These are phyloP conservation scores for Apiospora aurea DNA, from an alignment of 2,329 filamentous ascomycete genomes.

Conservation along the genomic window DNA sequence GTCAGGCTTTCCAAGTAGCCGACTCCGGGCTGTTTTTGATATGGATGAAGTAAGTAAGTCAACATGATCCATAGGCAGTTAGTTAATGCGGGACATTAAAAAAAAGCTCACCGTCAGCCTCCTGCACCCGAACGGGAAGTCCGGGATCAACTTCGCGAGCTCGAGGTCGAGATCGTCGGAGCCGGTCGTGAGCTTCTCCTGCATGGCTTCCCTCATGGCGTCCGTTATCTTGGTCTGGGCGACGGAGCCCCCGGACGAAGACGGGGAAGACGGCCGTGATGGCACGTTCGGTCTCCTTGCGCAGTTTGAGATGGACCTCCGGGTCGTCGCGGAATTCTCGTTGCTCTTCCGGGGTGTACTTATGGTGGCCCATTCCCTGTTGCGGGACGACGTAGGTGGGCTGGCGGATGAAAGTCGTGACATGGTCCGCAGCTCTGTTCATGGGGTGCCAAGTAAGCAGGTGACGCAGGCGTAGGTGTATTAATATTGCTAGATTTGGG, in stretches of 20 bases:
- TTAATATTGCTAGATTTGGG: background rate
- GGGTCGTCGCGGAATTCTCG: slow-evolving; percentile 49
- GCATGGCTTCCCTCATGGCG: slow-evolving; percentile 43
- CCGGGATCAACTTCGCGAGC: slow-evolving; percentile 45
- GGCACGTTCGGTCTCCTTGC: slow-evolving; percentile 51
- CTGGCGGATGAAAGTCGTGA: background rate
- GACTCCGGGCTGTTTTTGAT: slow-evolving; percentile 33
- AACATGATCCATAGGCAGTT: too few species aligned
- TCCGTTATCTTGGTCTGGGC: slow-evolving; percentile 29
- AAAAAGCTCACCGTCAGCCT: slow-evolving; percentile 34
- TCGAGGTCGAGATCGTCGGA: slow-evolving; percentile 45
- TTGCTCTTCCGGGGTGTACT: slow-evolving; percentile 48
- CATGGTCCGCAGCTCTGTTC: background rate
- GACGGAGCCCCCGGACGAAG: slow-evolving; percentile 50
- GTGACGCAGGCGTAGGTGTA: background rate
- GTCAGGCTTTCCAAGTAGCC: slow-evolving; percentile 42
- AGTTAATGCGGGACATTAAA: too few species aligned
- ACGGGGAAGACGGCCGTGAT: slow-evolving; percentile 52
- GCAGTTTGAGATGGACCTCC: slow-evolving; percentile 48
- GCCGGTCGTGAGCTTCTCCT: slow-evolving; percentile 49
- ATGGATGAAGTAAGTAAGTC: background rate
- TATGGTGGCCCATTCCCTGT: slow-evolving; percentile 49
- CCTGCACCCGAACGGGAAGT: slow-evolving; percentile 37
- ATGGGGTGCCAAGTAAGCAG: background rate
- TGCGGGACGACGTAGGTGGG: slow-evolving; percentile 35